Base-by-base conservation (phyloP, 352 stramenopile species). In the Globisporangium echinulatum region DNA sequence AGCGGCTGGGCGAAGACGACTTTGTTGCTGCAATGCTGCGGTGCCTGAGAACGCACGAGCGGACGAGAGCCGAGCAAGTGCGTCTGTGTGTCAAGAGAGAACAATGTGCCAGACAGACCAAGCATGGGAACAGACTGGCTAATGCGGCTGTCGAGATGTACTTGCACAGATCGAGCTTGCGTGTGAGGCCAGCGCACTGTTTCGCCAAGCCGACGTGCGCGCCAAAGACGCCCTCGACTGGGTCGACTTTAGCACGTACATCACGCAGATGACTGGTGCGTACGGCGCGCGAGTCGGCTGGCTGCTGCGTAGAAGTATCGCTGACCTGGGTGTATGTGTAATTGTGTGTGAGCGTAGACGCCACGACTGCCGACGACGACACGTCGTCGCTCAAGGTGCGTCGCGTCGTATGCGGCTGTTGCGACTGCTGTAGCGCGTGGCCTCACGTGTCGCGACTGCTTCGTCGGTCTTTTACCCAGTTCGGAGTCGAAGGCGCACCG, bases 171-270 rank as follows among this genome's bases (percentile, higher is more conserved):
- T 78, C 6, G 64, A 61, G 10, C 37, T 79, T 10, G 69, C 65
- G 1, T 63, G 62, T 7, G 68, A 83, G 33, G 50, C 83, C 3
- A 68, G 66, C 47, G 70, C 58, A 5, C 39, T 85, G 9, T 85
- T 82, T 39, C 64, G 44, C 8, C 67, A 74, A 64, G 66, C 74
- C 11, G 72, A 87, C 68, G 13, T 83, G 7, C 61, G 70, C 10
- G 62, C 63, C 2, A 46, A 56, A 36, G 67, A 64, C 2, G 47
- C 59, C 5, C 55, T 85, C 11, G 77, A 62, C 1, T 87, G 75
- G 75, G 64, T 67, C 3, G 66, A 75, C n/a, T 79, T 87, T 47
- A 75, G 69, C 57, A 66, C 56, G 6, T 75, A 75, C n/a, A 64
- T 83, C 39, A 70, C 71, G 7, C 73, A 78, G 25, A 61, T 66